phyloP scores from a whole-genome alignment of 495 filamentous ascomycete species.

The Penicillium turbatum region DNA sequence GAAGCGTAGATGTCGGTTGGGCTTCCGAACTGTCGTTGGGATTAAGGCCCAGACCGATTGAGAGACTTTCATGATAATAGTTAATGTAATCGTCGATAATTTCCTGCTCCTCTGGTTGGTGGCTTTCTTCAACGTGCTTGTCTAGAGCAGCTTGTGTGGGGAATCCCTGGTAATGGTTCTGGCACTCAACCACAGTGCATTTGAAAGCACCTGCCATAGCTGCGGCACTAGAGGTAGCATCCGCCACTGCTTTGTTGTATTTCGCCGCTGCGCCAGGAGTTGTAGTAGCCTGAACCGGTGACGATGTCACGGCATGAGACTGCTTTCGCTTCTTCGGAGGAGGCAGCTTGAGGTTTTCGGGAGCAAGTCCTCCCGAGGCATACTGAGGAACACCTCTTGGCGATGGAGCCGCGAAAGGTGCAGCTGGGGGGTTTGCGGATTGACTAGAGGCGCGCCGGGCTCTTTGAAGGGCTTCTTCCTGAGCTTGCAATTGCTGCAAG shows the following conservation, averaged over 20 bases:
- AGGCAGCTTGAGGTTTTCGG: conserved; percentile 58
- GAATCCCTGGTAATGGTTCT: conserved; percentile 44
- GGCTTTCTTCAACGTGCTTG: conserved; percentile 45
- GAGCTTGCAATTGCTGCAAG: conserved; percentile 53
- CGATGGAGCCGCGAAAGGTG: conserved; percentile 64
- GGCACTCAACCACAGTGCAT: conserved; percentile 44
- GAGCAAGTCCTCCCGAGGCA: conserved; percentile 43
- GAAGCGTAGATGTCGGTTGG: conserved; percentile 17
- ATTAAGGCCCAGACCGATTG: conserved; percentile 34
- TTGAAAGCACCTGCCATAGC: conserved; percentile 34
- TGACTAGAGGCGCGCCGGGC: conserved; percentile 53
- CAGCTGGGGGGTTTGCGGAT: conserved; percentile 56
- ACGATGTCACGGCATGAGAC: conserved; percentile 36
- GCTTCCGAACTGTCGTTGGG: conserved; percentile 21
- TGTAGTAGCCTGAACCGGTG: conserved; percentile 28
- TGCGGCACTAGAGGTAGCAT: conserved; percentile 32
- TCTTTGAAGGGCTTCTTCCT: conserved; percentile 42
- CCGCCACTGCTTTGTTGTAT: conserved; percentile 33
- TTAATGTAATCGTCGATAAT: conserved; percentile 44
- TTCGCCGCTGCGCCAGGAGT: conserved; percentile 29
- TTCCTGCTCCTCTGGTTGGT: conserved; percentile 40
- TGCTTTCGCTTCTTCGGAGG: conserved; percentile 56
- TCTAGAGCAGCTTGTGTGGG: conserved; percentile 41
- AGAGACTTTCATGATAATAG: conserved; percentile 45
- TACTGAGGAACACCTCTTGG: conserved; percentile 65